A percentile compares a stretch with the other conserved stretches of the same genome.
Conservation (phyloP, 2,329 filamentous ascomycete genomes). For the Alternaria arbusti region DNA sequence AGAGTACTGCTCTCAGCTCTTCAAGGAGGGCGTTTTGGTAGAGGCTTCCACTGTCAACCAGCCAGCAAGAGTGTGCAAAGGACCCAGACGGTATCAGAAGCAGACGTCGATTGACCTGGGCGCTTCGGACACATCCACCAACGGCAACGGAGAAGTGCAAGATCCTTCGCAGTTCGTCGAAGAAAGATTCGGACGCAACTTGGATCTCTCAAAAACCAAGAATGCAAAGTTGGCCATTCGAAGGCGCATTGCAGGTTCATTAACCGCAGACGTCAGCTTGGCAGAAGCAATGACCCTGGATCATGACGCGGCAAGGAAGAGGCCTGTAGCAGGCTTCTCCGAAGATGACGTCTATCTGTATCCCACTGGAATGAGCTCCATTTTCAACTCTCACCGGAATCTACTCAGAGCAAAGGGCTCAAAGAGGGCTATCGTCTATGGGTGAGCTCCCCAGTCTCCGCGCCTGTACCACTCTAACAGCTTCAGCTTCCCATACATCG, state of each 20-base stretch:
- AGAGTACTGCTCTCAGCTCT: conserved; percentile 82
- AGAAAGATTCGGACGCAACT: conserved; percentile 90
- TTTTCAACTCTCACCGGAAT: conserved; percentile 84
- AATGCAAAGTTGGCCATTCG: conserved; percentile 86
- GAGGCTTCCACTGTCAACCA: conserved; percentile 52
- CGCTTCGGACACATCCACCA: conserved; percentile 15
- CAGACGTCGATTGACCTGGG: conserved; percentile 58
- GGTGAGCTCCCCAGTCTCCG: conserved; percentile 49
- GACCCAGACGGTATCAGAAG: conserved; percentile 81
- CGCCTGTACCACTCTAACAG: conserved; percentile 2
- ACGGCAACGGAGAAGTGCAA: conserved; percentile 53
- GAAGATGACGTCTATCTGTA: conserved; percentile 91
- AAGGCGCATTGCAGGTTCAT: conserved; percentile 84
- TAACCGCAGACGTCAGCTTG: conserved; percentile 75
- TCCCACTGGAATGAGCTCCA: conserved; percentile 92
- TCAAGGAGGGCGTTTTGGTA: conserved; percentile 71
- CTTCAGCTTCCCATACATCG: conserved; percentile 84
- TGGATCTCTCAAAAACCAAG: conserved; percentile 78
- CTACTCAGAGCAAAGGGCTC: conserved; percentile 68
- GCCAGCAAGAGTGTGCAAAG: conserved; percentile 62
- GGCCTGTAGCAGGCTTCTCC: conserved; percentile 67
- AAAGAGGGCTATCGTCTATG: conserved; percentile 85
- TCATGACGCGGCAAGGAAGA: conserved; percentile 47
- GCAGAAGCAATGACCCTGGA: conserved; percentile 63
- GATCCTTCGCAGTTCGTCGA: conserved; percentile 87